phyloP scores from a whole-genome alignment of 352 stramenopile species.

The Globisporangium okanoganense region DNA sequence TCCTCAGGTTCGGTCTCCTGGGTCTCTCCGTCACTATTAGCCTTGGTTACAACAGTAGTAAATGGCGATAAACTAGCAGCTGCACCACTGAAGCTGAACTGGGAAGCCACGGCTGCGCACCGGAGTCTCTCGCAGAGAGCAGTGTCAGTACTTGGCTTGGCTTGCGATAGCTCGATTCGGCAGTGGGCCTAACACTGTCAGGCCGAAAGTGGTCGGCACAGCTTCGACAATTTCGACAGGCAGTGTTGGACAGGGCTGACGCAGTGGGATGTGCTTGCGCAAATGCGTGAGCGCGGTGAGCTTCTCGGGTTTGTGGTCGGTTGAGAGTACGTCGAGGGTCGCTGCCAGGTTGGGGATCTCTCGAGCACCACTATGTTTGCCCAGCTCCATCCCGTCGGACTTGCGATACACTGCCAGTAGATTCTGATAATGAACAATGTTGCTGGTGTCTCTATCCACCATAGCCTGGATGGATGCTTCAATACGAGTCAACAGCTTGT shows the following conservation, averaged over 20 bases:
- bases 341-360: not conserved
- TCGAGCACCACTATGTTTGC: not conserved
- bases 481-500: not conserved
- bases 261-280: not conserved
- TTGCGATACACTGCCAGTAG: slow-evolving; percentile 1
- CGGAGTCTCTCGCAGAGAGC: not conserved
- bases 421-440: not conserved
- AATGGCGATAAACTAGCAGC: not conserved
- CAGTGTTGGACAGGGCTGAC: not conserved
- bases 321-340: not conserved
- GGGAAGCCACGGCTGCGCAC: not conserved
- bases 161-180: not conserved
- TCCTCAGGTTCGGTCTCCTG: not conserved
- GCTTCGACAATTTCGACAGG: not conserved
- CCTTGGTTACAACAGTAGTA: not conserved
- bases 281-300: slow-evolving; percentile 3
- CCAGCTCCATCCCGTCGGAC: not conserved
- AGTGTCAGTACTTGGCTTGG: not conserved
- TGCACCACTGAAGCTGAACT: not conserved
- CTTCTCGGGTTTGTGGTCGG: not conserved
- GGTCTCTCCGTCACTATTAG: not conserved
- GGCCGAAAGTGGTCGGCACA: not conserved
- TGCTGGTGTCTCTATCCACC: not conserved
- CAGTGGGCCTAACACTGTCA: not conserved
- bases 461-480: not conserved